Evolutionary conservation across 2,329 filamentous ascomycete species (phyloP).

Genomic region (Arthrobotrys musiformis): DNA sequence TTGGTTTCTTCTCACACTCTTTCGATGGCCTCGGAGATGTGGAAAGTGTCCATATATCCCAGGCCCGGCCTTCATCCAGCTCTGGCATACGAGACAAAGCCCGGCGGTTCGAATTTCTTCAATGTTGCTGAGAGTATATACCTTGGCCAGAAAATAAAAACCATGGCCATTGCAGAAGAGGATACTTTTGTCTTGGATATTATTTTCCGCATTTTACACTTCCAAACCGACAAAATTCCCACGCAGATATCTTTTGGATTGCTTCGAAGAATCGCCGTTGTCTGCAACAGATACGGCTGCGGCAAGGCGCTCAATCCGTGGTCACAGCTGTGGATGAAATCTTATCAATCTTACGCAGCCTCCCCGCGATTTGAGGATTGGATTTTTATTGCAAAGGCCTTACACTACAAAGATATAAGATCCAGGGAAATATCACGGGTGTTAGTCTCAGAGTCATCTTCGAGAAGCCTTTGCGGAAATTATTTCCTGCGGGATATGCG

Average conservation of each 20-base stretch:
- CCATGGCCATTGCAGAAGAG: constrained; percentile 17
- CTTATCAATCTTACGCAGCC: not conserved
- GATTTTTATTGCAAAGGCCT: not conserved
- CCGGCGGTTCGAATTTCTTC: no score
- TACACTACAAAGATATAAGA: not conserved
- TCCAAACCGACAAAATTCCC: not conserved
- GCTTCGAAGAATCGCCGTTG: not conserved
- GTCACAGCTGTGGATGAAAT: constrained; percentile 3
- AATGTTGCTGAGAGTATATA: not conserved
- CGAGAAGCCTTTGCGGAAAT: constrained; percentile 16
- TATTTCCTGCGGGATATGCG: not conserved
- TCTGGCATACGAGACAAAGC: no score
- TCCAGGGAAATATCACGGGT: not conserved
- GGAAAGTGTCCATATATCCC: not conserved
- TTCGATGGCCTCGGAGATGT: constrained; percentile 5
- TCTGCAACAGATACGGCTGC: not conserved
- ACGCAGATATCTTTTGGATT: not conserved
- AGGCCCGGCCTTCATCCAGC: not conserved
- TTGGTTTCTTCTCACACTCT: constrained; percentile 11
- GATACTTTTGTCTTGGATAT: not conserved
- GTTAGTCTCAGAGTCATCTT: not conserved
- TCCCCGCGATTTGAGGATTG: not conserved
- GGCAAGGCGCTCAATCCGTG: constrained; percentile 6
- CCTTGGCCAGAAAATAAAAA: not conserved
- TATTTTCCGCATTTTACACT: constrained; percentile 13